phyloP scores from a whole-genome alignment of 345 rosid species.

The Populus tremula region DNA sequence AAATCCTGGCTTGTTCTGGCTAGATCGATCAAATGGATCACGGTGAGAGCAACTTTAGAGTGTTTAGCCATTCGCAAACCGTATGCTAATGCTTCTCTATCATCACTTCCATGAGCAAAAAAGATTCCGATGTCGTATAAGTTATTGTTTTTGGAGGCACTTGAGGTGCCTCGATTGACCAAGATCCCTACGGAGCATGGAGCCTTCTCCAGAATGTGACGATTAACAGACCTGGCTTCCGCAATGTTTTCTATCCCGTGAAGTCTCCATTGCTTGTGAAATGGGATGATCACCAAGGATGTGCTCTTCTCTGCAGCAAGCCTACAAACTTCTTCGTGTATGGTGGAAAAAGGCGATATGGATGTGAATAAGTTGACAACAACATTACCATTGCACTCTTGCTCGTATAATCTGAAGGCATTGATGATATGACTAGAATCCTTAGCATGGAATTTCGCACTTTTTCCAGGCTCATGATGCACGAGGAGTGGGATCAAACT shows the following conservation, averaged over 20 bases:
- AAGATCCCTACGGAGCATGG: slow-evolving; percentile 49
- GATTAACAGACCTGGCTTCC: slow-evolving; percentile 32
- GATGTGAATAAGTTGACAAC: slow-evolving; percentile 46
- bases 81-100: slow-evolving; percentile 31
- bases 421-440: slow-evolving; percentile 30
- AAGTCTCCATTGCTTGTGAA: slow-evolving; percentile 40
- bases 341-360: slow-evolving; percentile 42
- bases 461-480: slow-evolving; percentile 8
- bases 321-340: slow-evolving; percentile 53
- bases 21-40: slow-evolving; percentile 15
- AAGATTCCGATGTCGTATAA: slow-evolving; percentile 37
- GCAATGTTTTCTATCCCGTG: slow-evolving; percentile 36
- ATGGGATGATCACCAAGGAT: slow-evolving; percentile 44
- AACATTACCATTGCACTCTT: slow-evolving; percentile 28
- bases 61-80: slow-evolving; percentile 30
- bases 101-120: slow-evolving; percentile 36
- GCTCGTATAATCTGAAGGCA: slow-evolving; percentile 42
- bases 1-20: not conserved
- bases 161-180: slow-evolving; percentile 35
- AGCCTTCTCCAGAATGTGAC: slow-evolving; percentile 45
- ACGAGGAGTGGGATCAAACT: slow-evolving; percentile 15
- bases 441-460: not conserved
- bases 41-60: slow-evolving; percentile 10
- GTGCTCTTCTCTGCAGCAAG: slow-evolving; percentile 51
- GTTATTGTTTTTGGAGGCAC: not conserved